Base-by-base conservation (phyloP, 257 asterid genomes). In the Salvia splendens region DNA sequence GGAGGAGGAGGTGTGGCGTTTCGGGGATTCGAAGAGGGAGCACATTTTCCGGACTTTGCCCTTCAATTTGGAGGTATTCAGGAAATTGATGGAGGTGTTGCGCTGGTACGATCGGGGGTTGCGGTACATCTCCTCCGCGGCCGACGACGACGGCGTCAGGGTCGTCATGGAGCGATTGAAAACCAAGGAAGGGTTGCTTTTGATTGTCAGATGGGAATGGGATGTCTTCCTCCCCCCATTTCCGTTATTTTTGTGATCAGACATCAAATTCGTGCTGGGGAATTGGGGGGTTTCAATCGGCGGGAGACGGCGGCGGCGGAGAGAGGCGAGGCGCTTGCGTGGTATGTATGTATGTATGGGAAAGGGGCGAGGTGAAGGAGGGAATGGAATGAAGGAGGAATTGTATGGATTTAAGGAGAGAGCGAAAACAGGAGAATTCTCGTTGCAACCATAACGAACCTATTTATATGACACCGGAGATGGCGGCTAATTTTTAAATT, bases 41-140 rank as follows among this genome's bases (percentile, higher is more conserved):
- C 89, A 76, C 0, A 89, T 61, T 62, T 77, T 82, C 61, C 77
- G 75, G 17, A 87, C 95, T 59, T 82, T 89, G 4, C 95, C 95
- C 69, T 74, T 81, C 64, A 84, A 67, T 1, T 89, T 77, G 61
- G 62, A 78, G 62, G 71, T 43, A 70, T 74, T 42, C 5, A 67
- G 52, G 63, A 67, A 73, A 74, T 83, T 85, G 52, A 87, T 61
- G 41, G 96, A 85, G 17, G 85, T 87, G 33, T 64, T 70, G 57
- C 87, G 86, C 69, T 89, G 90, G 36, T 80, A 58, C 0, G 77
- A 16, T 45, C 72, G 74, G 62, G 73, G 10, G 28, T 61, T 58
- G 41, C 46, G 69, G 56, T 36, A 38, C 55, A 67, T 79, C 86
- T 14, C 46, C 64, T 55, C 33, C 89, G 33, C 36, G 53, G 75